Evolutionary conservation across 176 grass and related monocot species (phyloP), one percentile per base, ranked within the genome.

Genomic region (Leersia perrieri): DNA sequence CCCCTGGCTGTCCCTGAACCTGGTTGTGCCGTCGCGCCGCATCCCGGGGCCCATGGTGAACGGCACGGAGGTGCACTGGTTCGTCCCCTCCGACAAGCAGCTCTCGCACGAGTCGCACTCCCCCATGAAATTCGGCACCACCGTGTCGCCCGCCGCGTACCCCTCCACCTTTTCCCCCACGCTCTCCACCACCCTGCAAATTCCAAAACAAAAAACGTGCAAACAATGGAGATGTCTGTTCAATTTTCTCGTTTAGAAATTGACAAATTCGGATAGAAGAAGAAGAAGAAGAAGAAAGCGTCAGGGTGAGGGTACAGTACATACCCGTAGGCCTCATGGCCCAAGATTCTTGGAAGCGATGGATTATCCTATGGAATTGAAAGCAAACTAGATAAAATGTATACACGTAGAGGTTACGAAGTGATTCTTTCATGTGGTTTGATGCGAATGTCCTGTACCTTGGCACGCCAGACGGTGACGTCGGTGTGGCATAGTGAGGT

Each of bases 281-380:
- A 44, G 16, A 0, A 7, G 3, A 25, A 44, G 16, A 33, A 36
- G 1, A 35, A 7, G 44, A 40, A 11, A 28, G 20, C 63, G 79
- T 33, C 47, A 4, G 2, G 3, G 9, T n/a, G n/a, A n/a, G n/a
- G n/a, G n/a, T n/a, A n/a, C n/a, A n/a, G n/a, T 13, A 6, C 62
- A 12, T 88, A 94, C 94, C 94, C 94, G 81, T 88, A 84, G 5
- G 94, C 91, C 45, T 94, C 91, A 27, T 97, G 91, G 7, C 91
- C 94, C n/a, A 87, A 40, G 44, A 97, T 88, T 39, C 33, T 77
- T 61, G 92, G 92, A 35, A 94, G 87, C 2, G 23, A 23, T 2
- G 92, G 47, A 29, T 58, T 26, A 0, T 53, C 75, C 86, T 89
- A 1, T 18, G 11, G 77, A 32, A 22, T 16, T 1, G n/a, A 15